These are phyloP conservation scores for Pythium guiyangense DNA, from an alignment of 352 stramenopile species.

Conservation along the genomic window DNA sequence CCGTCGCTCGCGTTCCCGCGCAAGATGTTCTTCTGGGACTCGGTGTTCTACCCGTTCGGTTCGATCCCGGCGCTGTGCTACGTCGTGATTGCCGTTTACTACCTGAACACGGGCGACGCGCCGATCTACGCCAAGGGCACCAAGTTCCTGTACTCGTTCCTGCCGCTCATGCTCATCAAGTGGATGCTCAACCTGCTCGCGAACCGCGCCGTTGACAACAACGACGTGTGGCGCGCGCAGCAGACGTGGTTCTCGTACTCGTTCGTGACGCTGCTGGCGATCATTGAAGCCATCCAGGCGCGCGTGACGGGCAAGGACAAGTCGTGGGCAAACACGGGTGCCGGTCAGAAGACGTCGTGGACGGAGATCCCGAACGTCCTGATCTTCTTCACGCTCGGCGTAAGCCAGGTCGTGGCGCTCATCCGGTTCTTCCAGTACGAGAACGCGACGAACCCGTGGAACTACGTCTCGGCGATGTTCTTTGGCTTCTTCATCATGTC, in stretches of 20 bases:
- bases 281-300: conserved; percentile 74
- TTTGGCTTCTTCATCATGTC: conserved; percentile 87
- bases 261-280: conserved; percentile 88
- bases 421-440: conserved; percentile 89
- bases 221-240: conserved; percentile 87
- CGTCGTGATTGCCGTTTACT: conserved; percentile 83
- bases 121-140: conserved; percentile 83
- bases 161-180: conserved; percentile 73
- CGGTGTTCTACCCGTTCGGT: conserved; percentile 86
- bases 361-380: conserved; percentile 88
- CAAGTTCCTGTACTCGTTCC: conserved; percentile 85
- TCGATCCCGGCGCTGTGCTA: conserved; percentile 85
- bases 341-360: conserved; percentile 87
- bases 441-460: conserved; percentile 86
- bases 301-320: conserved; percentile 83
- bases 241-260: conserved; percentile 91
- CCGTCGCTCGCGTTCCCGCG: conserved; percentile 75
- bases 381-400: conserved; percentile 81
- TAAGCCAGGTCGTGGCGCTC: conserved; percentile 73
- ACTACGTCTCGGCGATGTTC: conserved; percentile 88
- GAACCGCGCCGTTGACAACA: conserved; percentile 86
- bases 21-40: conserved; percentile 91
- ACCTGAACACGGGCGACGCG: conserved; percentile 79
- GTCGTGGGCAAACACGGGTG: conserved; percentile 87
- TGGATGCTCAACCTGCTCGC: conserved; percentile 85